Conservation (phyloP, 2,329 filamentous ascomycete species). For the Alternaria solani region DNA sequence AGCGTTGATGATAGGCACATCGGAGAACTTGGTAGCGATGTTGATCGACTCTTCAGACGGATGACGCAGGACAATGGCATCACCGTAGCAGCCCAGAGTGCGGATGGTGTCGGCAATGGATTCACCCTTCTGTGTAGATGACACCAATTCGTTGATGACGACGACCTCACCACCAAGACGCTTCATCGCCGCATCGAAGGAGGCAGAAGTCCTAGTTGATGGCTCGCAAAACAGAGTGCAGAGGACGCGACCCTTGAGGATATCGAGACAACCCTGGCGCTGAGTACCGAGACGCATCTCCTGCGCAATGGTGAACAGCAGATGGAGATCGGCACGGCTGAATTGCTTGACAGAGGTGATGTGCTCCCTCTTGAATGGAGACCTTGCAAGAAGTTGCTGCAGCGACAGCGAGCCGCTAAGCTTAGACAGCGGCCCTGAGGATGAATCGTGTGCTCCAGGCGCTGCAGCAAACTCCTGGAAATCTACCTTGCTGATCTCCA, state of each 20-base stretch:
- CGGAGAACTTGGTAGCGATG: constrained; percentile 83
- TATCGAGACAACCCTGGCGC: constrained; percentile 85
- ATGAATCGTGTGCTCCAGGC: constrained; percentile 43
- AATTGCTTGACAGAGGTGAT: constrained; percentile 94
- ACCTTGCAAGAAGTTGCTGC: constrained; percentile 76
- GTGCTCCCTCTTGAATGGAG: constrained; percentile 87
- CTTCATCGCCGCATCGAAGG: constrained; percentile 98
- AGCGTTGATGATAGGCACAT: constrained; percentile 94
- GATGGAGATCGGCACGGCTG: constrained; percentile 83
- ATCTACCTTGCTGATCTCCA: constrained; percentile 84
- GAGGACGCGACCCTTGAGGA: constrained; percentile 85
- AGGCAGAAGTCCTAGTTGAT: constrained; percentile 92
- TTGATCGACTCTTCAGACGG: constrained; percentile 82
- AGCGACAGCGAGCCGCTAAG: constrained; percentile 67
- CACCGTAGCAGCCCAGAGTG: constrained; percentile 91
- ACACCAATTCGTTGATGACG: constrained; percentile 80
- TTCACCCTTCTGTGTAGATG: constrained; percentile 94
- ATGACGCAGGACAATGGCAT: constrained; percentile 95
- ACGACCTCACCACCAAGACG: constrained; percentile 89
- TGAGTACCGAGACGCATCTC: constrained; percentile 97
- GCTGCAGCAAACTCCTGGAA: constrained; percentile 78
- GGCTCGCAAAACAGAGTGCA: constrained; percentile 98
- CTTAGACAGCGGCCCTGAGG: constrained; percentile 56
- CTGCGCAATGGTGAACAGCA: constrained; percentile 94
- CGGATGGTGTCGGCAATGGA: constrained; percentile 91